phyloP scores from a whole-genome alignment of 352 stramenopile species.

The Pythium guiyangense region DNA sequence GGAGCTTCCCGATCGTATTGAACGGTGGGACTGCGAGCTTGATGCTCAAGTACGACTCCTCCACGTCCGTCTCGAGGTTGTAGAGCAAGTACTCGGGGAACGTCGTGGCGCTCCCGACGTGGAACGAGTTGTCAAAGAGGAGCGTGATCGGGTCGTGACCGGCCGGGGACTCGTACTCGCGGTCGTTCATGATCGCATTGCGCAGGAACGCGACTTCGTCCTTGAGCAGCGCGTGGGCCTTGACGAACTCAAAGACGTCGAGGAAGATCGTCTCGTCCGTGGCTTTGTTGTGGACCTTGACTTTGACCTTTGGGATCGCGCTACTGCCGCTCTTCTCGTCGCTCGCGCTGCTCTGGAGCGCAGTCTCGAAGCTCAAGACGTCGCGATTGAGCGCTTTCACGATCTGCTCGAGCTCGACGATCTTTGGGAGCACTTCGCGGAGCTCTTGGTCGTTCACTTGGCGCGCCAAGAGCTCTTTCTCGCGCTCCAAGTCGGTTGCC shows the following conservation, averaged over 20 bases:
- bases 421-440: conserved; percentile 90
- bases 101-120: conserved; percentile 87
- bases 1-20: conserved; percentile 91
- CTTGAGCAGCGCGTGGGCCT: conserved; percentile 79
- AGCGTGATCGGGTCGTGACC: conserved; percentile 90
- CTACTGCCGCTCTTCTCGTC: conserved; percentile 28
- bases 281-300: conserved; percentile 87
- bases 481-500: conserved; percentile 31
- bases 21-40: conserved; percentile 90
- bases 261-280: conserved; percentile 91
- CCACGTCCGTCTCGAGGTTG: conserved; percentile 88
- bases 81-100: conserved; percentile 93
- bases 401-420: conserved; percentile 90
- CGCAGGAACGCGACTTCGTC: conserved; percentile 88
- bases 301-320: conserved; percentile 82
- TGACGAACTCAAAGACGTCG: conserved; percentile 92
- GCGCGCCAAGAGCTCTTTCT: conserved; percentile 62
- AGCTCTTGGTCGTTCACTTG: conserved; percentile 91
- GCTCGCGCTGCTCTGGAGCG: conserved; percentile 67
- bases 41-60: conserved; percentile 86
- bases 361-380: conserved; percentile 90
- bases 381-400: conserved; percentile 88
- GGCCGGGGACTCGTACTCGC: conserved; percentile 80
- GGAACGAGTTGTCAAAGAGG: conserved; percentile 92
- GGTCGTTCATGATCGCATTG: conserved; percentile 86